Evolutionary conservation across 2,329 filamentous ascomycete genomes (phyloP), one percentile per base, ranked within the genome.

Genomic region (Pseudogymnoascus sp.): DNA sequence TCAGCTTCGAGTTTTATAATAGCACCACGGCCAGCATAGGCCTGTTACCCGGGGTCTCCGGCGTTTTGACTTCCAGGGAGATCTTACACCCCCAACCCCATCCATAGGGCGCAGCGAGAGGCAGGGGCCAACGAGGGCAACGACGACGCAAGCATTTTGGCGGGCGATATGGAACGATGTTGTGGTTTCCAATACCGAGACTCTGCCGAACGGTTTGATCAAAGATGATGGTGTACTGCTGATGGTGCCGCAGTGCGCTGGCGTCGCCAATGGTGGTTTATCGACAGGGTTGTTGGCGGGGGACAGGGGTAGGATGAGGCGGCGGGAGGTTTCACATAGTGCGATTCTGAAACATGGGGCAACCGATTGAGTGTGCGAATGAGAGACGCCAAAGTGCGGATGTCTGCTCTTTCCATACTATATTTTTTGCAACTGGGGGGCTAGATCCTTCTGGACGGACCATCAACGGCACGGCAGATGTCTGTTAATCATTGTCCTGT

Each of bases 1-100:
- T 54, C 43, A 54, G 25, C 25, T 25, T 54, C 14, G n/a, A 30
- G 43, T 54, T 54, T 54, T 54, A 54, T 54, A 54, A 54, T 54
- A 54, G 43, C n/a, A 54, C 8, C n/a, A 30, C 9, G 6, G 8
- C 25, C n/a, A 22, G 25, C 43, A 54, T 54, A 54, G 43, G 43
- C 43, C 25, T 30, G 43, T 54, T 11, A 54, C n/a, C 25, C n/a
- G 25, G 43, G 43, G 43, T n/a, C n/a, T 50, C 43, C 25, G 43
- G 43, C 43, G 43, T 50, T 32, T 50, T 50, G 43, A 32, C 43
- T 30, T n/a, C 4, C 25, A 30, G 25, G 43, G 43, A 50, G 43
- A 50, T 50, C 43, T 50, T 50, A 50, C 43, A 50, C 30, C 11
- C 43, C 14, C 25, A 50, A 14, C 41, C 20, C 41, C 41, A 30